Percentiles rank a stretch among this genome's conserved stretches.
Evolutionary conservation across 2,329 filamentous ascomycete species (phyloP).

Genomic region (Nigrospora oryzae): DNA sequence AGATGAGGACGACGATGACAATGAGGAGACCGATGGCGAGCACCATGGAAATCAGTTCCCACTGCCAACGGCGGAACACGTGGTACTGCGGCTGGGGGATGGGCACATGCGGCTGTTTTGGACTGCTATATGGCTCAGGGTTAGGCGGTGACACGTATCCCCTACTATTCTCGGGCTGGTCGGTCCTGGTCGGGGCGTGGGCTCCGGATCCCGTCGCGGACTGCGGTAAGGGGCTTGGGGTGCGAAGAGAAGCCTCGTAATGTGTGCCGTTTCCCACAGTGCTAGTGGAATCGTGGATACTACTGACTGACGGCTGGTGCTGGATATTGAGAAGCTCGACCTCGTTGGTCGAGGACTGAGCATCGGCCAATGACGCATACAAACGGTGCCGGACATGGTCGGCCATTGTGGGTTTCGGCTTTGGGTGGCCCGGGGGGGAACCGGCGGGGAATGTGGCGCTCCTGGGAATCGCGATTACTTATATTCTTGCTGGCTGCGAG

Average conservation of each 20-base stretch:
- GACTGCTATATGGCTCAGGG: neutral
- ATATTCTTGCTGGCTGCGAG: too few species aligned
- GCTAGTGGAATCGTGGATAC: neutral
- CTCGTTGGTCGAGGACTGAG: neutral
- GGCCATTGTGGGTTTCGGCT: too few species aligned
- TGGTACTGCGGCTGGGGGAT: neutral
- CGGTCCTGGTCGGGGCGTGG: neutral
- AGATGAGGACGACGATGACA: neutral
- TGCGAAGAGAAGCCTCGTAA: too few species aligned
- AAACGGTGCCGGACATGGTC: too few species aligned
- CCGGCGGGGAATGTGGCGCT: too few species aligned
- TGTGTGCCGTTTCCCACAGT: too few species aligned
- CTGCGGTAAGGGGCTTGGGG: too few species aligned
- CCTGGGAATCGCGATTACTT: too few species aligned
- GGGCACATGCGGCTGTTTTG: too few species aligned
- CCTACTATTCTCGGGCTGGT: neutral
- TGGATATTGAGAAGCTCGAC: neutral
- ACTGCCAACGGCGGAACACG: neutral
- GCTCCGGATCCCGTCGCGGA: neutral
- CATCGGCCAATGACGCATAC: too few species aligned
- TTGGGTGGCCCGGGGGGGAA: too few species aligned
- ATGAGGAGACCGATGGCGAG: neutral
- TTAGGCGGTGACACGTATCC: neutral
- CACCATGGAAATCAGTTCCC: neutral
- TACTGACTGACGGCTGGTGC: neutral